phyloP scores from a whole-genome alignment of 2,329 filamentous ascomycete species.

The Hymenoscyphus scutula region DNA sequence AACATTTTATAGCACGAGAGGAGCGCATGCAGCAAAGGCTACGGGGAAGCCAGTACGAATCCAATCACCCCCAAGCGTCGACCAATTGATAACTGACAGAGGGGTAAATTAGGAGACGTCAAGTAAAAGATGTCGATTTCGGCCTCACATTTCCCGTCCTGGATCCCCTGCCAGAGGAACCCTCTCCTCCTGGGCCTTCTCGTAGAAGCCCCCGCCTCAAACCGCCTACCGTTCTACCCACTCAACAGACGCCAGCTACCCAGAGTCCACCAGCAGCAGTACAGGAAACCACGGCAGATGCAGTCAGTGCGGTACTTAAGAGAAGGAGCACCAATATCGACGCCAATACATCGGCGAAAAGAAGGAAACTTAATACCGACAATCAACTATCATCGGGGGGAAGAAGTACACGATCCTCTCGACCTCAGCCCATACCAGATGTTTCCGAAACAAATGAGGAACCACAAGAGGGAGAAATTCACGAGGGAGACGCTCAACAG shows the following conservation, averaged over 20 bases:
- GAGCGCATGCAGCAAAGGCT: conserved; percentile 64
- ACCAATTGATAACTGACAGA: conserved; percentile 7
- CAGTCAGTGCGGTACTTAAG: not conserved
- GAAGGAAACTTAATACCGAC: conserved; percentile 32
- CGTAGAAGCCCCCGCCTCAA: conserved; percentile 20
- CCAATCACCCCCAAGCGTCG: conserved; percentile 1
- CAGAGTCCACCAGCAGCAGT: conserved; percentile 13
- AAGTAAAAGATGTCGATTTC: conserved; percentile 61
- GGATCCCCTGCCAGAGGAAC: conserved; percentile 17
- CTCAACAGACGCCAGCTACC: conserved; percentile 19
- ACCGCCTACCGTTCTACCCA: not conserved
- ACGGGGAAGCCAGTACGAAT: conserved; percentile 59
- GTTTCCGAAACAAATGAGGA: conserved; percentile 17
- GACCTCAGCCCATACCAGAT: conserved; percentile 25
- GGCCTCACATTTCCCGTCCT: conserved; percentile 48
- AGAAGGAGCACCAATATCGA: conserved; percentile 26
- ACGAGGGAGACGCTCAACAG: too few species aligned
- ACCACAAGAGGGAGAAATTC: not conserved
- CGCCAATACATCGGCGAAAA: conserved; percentile 37
- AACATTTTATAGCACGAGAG: conserved; percentile 47
- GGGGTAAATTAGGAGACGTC: conserved; percentile 46
- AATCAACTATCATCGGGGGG: conserved; percentile 22
- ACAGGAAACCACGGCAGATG: not conserved
- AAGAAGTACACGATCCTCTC: conserved; percentile 30
- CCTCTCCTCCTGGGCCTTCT: conserved; percentile 14